Conservation (phyloP, 1,139 yeast species). For the Suhomyces taliae region DNA sequence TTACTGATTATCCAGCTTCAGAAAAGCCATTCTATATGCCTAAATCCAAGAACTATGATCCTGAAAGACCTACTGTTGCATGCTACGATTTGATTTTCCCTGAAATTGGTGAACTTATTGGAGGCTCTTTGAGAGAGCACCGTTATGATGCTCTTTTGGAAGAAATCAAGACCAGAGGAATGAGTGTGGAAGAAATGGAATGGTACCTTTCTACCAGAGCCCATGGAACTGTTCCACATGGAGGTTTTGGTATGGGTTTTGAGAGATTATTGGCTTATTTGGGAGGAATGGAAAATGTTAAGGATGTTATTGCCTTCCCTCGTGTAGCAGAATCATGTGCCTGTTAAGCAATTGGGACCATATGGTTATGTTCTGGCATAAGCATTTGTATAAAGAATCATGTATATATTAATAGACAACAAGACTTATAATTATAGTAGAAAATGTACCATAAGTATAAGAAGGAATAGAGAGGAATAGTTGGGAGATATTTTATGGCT, state of each 20-base stretch:
- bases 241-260: conserved; percentile 96
- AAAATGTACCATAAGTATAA: background rate
- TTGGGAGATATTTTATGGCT: too few species aligned
- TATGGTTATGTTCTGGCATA: background rate
- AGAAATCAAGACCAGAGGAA: conserved; percentile 52
- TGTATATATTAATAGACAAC: conserved; percentile 3
- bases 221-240: conserved; percentile 88
- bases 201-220: conserved; percentile 81
- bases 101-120: conserved; percentile 92
- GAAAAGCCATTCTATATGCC: conserved; percentile 93
- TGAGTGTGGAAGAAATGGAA: conserved; percentile 59
- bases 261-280: conserved; percentile 79
- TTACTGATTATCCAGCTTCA: conserved; percentile 78
- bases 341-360: conserved; percentile 22
- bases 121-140: conserved; percentile 92
- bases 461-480: background rate
- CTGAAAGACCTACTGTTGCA: conserved; percentile 64
- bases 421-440: background rate
- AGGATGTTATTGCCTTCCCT: conserved; percentile 88
- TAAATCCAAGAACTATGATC: conserved; percentile 34
- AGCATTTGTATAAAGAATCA: too few species aligned
- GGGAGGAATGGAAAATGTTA: conserved; percentile 70
- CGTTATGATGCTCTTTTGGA: conserved; percentile 44
- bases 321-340: conserved; percentile 38
- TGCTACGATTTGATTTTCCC: conserved; percentile 90